Evolutionary conservation across 441 rosid species (phyloP).

Genomic region (Jatropha podagrica): DNA sequence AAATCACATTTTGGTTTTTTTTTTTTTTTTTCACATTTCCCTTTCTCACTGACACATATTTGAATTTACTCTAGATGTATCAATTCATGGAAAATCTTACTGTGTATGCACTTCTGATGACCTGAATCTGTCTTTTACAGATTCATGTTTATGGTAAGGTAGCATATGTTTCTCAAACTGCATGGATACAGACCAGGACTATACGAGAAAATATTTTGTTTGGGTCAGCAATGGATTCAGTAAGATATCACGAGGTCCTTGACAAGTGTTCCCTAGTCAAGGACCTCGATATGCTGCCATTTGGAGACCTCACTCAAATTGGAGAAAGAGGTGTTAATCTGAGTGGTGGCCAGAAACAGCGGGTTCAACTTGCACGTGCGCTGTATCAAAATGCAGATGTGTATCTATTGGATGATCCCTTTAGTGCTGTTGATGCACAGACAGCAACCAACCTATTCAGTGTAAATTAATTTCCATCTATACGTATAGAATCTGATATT

Average conservation of each 20-base stretch:
- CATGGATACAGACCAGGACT: slow-evolving; percentile 59
- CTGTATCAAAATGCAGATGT: slow-evolving; percentile 50
- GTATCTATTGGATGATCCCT: slow-evolving; percentile 63
- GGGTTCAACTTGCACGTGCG: slow-evolving; percentile 59
- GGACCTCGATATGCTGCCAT: slow-evolving; percentile 47
- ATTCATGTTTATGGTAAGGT: slow-evolving; percentile 37
- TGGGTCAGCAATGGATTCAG: slow-evolving; percentile 41
- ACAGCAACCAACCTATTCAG: slow-evolving; percentile 46
- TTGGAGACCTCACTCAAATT: slow-evolving; percentile 45
- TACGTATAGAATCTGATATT: not conserved
- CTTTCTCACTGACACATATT: not conserved
- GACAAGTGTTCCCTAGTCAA: slow-evolving; percentile 31
- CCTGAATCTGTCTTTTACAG: slow-evolving; percentile 21
- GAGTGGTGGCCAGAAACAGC: slow-evolving; percentile 61
- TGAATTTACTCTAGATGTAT: not conserved
- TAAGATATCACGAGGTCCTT: slow-evolving; percentile 36
- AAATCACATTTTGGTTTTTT: not conserved
- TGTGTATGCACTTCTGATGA: not conserved
- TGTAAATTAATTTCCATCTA: slow-evolving; percentile 22
- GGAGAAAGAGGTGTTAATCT: slow-evolving; percentile 59
- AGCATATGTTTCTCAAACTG: slow-evolving; percentile 56
- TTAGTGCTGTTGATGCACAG: slow-evolving; percentile 60
- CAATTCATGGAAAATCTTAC: not conserved
- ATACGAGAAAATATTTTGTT: slow-evolving; percentile 53
- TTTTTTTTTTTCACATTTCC: not conserved